Evolutionary conservation across 192 early-diverging fungal species (phyloP), one percentile per base, ranked within the genome.

Genomic region (Linnemannia schmuckeri): DNA sequence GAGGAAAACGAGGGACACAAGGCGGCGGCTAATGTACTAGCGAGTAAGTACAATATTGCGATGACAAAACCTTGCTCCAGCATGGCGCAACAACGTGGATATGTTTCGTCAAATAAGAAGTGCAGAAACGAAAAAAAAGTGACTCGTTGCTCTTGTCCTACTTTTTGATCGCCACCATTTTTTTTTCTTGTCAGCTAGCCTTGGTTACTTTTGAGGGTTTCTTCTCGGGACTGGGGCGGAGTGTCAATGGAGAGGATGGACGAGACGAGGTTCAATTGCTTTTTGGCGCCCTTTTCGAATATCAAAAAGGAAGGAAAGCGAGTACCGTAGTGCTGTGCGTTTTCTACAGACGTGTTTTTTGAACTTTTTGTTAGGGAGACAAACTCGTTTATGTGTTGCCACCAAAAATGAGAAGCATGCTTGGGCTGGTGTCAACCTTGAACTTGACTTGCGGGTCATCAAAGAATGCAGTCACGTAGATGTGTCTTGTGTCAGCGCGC

Each of bases 11-110:
- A 46, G 57, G 57, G 9, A 63, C 2, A 49, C 15, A 49, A 15
- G 47, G 18, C 18, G 49, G 49, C 49, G 49, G 20, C 61, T 30
- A 33, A 66, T 66, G 61, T 66, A 66, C 30, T 13, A 5, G 24
- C 13, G 22, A 4, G 13, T 33, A 15, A 12, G 61, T 66, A 66
- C 61, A 15, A 66, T 33, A 66, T 66, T 66, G 61, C 30, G 61
- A 33, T 66, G 61, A 66, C 61, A 66, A 66, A 66, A 66, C 61
- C 27, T 66, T 66, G 61, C 61, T 66, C 61, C 61, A 66, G 61
- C 61, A 66, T 66, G 61, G 61, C 61, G 61, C 61, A 33, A 66
- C 61, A 35, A 66, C 61, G 61, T 66, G 61, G n/a, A 33, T 66
- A 27, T 30, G 30, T 33, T 66, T 27, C 27, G 61, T 66, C 61